Conservation (phyloP, 2,329 filamentous ascomycete species). For the Pseudogymnoascus sp. region DNA sequence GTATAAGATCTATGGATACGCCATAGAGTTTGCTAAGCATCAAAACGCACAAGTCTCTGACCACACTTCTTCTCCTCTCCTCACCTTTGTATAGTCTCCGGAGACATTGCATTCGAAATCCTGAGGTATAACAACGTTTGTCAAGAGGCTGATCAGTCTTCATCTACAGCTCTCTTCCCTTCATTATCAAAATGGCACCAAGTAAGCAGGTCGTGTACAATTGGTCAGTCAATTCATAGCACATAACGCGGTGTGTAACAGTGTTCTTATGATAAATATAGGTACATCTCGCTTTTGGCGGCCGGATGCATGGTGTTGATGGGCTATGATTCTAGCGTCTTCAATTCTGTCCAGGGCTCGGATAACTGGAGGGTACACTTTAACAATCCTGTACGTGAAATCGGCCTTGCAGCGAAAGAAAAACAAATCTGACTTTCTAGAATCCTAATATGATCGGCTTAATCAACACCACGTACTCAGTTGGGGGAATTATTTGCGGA, state of each 20-base stretch:
- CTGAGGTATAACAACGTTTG: not conserved
- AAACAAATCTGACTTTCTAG: not conserved
- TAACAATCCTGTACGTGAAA: slow-evolving; percentile 30
- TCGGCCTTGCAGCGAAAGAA: not conserved
- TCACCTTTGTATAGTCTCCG: not conserved
- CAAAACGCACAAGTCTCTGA: not conserved
- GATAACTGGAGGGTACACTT: slow-evolving; percentile 61
- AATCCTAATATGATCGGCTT: not conserved
- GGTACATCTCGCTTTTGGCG: slow-evolving; percentile 64
- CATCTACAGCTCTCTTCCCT: not conserved
- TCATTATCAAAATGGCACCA: not conserved
- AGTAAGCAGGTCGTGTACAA: not conserved
- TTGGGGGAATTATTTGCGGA: not conserved
- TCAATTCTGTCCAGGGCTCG: slow-evolving; percentile 64
- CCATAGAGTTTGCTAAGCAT: not conserved
- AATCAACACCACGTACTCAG: not conserved
- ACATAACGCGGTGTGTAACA: not conserved
- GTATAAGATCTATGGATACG: not conserved
- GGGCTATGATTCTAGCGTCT: slow-evolving; percentile 68
- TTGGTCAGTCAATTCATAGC: not conserved
- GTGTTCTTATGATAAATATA: slow-evolving; percentile 20
- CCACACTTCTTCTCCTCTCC: not conserved
- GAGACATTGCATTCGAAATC: not conserved
- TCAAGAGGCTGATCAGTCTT: not conserved
- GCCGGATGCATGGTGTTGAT: slow-evolving; percentile 70